phyloP scores from a whole-genome alignment of 2,329 filamentous ascomycete species.

The Clarireedia hainanense region DNA sequence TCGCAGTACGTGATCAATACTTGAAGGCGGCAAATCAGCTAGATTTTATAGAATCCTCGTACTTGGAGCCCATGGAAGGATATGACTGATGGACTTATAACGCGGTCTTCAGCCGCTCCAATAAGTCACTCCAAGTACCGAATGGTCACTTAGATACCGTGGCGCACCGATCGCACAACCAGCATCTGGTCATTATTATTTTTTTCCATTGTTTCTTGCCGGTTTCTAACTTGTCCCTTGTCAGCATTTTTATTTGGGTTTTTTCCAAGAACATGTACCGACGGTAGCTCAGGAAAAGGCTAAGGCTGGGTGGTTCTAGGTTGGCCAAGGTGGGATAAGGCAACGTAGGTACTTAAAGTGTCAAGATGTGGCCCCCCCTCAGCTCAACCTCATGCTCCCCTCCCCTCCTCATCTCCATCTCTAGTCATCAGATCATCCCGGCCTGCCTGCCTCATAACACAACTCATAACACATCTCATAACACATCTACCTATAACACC shows the following conservation, averaged over 20 bases:
- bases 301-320: too few relatives aligned
- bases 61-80: not conserved
- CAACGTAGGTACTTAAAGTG: slow-evolving; percentile 15
- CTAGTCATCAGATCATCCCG: slow-evolving; percentile 23
- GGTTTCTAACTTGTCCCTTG: slow-evolving; percentile 15
- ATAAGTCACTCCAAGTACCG: slow-evolving; percentile 34
- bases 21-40: not conserved
- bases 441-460: too few relatives aligned
- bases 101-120: slow-evolving; percentile 28
- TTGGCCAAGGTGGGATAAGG: too few relatives aligned
- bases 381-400: not conserved
- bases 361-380: slow-evolving; percentile 13
- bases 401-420: not conserved
- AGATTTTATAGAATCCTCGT: not conserved
- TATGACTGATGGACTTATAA: not conserved
- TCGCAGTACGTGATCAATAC: slow-evolving; percentile 7
- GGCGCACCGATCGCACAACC: slow-evolving; percentile 26
- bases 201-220: slow-evolving; percentile 9
- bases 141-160: slow-evolving; percentile 33
- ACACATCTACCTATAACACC: slow-evolving; percentile 4
- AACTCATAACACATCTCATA: too few relatives aligned
- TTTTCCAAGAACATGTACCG: slow-evolving; percentile 25
- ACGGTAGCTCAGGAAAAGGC: not conserved
- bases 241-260: slow-evolving; percentile 20
- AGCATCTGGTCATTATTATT: slow-evolving; percentile 13